Conservation (phyloP, 345 rosid genomes). For the Gossypium thurberi region DNA sequence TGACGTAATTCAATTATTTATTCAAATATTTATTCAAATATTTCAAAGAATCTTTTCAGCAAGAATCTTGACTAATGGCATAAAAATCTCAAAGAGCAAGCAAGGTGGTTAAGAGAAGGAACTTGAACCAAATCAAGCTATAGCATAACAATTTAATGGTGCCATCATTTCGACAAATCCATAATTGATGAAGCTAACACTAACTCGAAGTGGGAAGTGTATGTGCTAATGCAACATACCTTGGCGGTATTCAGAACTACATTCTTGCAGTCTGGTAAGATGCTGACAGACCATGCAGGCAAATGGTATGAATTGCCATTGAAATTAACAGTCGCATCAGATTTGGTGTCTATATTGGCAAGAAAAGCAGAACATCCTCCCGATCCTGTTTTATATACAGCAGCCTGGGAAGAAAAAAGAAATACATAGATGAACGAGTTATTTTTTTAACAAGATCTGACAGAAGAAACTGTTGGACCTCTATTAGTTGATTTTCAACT, state of each 20-base stretch:
- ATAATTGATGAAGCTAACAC: not conserved
- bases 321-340: conserved; percentile 63
- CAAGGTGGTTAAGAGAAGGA: not conserved
- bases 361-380: conserved; percentile 81
- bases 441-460: not conserved
- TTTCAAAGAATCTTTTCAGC: not conserved
- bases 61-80: conserved; percentile 5
- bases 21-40: not conserved
- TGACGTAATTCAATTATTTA: not conserved
- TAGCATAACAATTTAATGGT: not conserved
- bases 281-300: conserved; percentile 98
- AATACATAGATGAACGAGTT: not conserved
- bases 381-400: conserved; percentile 63
- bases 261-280: conserved; percentile 91
- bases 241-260: conserved; percentile 86
- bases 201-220: not conserved
- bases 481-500: not conserved
- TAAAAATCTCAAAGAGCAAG: not conserved
- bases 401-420: conserved; percentile 42
- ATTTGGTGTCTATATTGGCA: conserved; percentile 51
- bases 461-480: not conserved
- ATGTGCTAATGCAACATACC: conserved; percentile 37
- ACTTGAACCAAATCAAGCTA: not conserved
- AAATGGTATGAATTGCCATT: conserved; percentile 60
- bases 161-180: not conserved